Evolutionary conservation across 768 basidiomycete genomes (phyloP), one percentile per base, ranked within the genome.

Genomic region (Hypholoma sublateritium): DNA sequence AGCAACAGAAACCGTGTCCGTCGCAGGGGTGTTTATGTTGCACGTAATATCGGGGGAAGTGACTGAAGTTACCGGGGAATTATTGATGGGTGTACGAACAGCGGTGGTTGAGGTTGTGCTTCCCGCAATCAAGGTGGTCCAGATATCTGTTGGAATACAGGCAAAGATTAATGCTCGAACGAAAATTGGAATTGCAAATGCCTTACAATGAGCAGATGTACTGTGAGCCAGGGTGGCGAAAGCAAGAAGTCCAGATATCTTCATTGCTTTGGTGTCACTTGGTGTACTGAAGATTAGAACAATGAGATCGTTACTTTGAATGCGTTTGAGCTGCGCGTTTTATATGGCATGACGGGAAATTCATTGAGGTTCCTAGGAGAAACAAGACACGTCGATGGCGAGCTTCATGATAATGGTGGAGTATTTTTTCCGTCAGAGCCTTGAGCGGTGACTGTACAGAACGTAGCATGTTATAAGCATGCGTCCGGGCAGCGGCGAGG

Each of bases 1-100:
- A 17, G 72, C 58, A 36, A 79, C 77, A 22, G 57, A 57, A 22
- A 77, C 72, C 7, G 75, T 77, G 47, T 70, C 64, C 4, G 70
- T 65, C 0, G 78, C 78, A 14, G 68, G 49, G 0, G 74, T 72
- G 41, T 59, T 56, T 51, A 67, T 68, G 62, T 78, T 78, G 66
- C 77, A 78, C n/a, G 64, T 62, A 47, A 74, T 65, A 21, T 70
- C 65, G 36, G 50, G 48, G 13, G 70, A 70, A 4, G 70, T 72
- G 39, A 73, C 69, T 17, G 61, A 60, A 17, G 58, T 60, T 25
- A 71, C 68, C 17, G 74, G 75, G 1, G 69, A 66, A 64, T 74
- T 75, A 67, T 66, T 72, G 16, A 62, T 21, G 4, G 75, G 74
- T 37, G 59, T 58, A 22, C 74, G 73, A 24, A 76, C 70, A 16